Percentiles rank a stretch among this genome's conserved stretches.
Conservation (phyloP, 192 early-diverging fungal genomes). For the Coemansia asiatica region DNA sequence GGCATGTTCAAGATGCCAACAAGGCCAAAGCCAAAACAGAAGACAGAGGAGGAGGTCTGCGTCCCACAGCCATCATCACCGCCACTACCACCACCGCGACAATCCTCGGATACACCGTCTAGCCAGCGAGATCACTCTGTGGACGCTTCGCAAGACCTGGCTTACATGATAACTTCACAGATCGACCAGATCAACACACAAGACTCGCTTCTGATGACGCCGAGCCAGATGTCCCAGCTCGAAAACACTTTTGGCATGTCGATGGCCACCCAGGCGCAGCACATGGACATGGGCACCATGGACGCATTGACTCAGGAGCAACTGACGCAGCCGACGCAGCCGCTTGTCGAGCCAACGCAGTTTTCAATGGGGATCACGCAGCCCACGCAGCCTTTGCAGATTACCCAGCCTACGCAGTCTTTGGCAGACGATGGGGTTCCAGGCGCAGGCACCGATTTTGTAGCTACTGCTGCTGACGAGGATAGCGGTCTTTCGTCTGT, state of each 20-base stretch:
- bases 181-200: conserved; percentile 30
- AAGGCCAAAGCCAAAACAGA: not conserved
- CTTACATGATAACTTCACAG: conserved; percentile 30
- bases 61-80: not conserved
- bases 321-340: conserved; percentile 29
- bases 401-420: conserved; percentile 24
- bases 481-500: conserved; percentile 5
- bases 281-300: not conserved
- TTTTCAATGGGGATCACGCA: conserved; percentile 6
- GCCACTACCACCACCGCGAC: not conserved
- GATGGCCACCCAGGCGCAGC: not conserved
- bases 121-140: not conserved
- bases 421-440: not conserved
- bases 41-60: not conserved
- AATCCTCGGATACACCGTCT: not conserved
- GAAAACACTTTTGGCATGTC: not conserved
- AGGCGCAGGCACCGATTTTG: not conserved
- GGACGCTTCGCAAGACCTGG: conserved; percentile 29
- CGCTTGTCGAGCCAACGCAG: conserved; percentile 7
- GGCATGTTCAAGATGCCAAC: conserved; percentile 50
- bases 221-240: conserved; percentile 9
- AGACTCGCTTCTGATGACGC: conserved; percentile 52
- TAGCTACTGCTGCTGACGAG: not conserved
- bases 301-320: not conserved
- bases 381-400: conserved; percentile 7